Evolutionary conservation across 306 rosid species (phyloP), one percentile per base, ranked within the genome.

Genomic region (Citrullus colocynthis): DNA sequence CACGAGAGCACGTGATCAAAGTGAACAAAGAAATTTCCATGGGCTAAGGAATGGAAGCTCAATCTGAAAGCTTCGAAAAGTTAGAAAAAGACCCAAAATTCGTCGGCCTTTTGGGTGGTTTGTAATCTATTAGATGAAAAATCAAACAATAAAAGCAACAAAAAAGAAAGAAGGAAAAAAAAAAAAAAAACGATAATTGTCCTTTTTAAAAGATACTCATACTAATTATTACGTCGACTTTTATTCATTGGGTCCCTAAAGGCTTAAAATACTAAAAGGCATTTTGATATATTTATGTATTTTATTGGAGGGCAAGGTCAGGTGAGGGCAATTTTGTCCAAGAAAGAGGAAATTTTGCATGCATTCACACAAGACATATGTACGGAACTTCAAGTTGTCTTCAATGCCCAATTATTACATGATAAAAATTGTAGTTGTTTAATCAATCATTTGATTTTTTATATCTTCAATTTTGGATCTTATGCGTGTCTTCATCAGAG

Each of bases 371-470:
- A 0, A n/a, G 32, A 42, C 1, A 71, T 2, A 4, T 3, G 76
- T 71, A 71, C 76, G 42, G 76, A 71, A 45, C 21, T 44, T 14
- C n/a, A 21, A 1, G 36, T 71, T 28, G 20, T 1, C 76, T 49
- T 72, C 8, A 49, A 49, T 32, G 77, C 62, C 45, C 77, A 73
- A 72, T 69, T 69, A 30, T 49, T 73, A 52, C 17, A 4, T 16
- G 2, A 73, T 73, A 4, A 51, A 4, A 51, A 1, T 3, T 51
- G 61, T 24, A 32, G 34, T 51, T 51, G 30, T 52, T 73, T 32
- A 52, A 73, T 73, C 44, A 73, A 73, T 73, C 44, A 52, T 28
- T 30, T 51, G 77, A 73, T 73, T 73, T 73, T 51, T 17, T 8
- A 49, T 17, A 73, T 32, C 76, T 72, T 45, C 20, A 28, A 15